A percentile compares a stretch with the other conserved stretches of the same genome.
phyloP scores from a whole-genome alignment of 2,329 filamentous ascomycete genomes.

The Penicillium hordei region DNA sequence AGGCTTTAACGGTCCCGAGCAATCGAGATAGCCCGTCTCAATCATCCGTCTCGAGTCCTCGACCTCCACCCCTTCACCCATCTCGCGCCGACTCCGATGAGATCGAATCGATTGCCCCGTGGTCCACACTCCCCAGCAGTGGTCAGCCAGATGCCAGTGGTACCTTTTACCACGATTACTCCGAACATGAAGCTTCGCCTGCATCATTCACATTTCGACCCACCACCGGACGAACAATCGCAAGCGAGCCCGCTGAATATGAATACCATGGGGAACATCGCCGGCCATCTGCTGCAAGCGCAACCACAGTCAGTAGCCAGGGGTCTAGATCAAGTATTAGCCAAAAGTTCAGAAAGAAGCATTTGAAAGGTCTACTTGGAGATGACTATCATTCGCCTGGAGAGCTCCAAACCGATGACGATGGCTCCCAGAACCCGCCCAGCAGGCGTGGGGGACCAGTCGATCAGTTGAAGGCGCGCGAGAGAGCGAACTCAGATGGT shows the following conservation, averaged over 20 bases:
- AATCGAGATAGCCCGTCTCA: slow-evolving; percentile 30
- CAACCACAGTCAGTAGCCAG: slow-evolving; percentile 81
- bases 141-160: slow-evolving; percentile 31
- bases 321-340: slow-evolving; percentile 73
- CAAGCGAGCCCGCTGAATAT: slow-evolving; percentile 62
- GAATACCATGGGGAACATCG: slow-evolving; percentile 69
- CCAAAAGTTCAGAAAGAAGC: slow-evolving; percentile 73
- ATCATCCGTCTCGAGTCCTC: slow-evolving; percentile 23
- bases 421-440: slow-evolving; percentile 53
- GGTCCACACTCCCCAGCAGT: slow-evolving; percentile 30
- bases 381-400: slow-evolving; percentile 75
- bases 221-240: slow-evolving; percentile 52
- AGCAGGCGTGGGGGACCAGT: slow-evolving; percentile 33
- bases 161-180: slow-evolving; percentile 41
- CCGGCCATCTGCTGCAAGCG: slow-evolving; percentile 83
- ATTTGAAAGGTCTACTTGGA: slow-evolving; percentile 87
- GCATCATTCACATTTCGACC: slow-evolving; percentile 69
- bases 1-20: slow-evolving; percentile 34
- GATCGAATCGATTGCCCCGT: slow-evolving; percentile 33
- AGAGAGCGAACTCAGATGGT: slow-evolving; percentile 80
- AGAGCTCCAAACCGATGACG: slow-evolving; percentile 66
- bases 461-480: slow-evolving; percentile 61
- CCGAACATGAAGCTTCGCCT: slow-evolving; percentile 52
- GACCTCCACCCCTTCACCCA: slow-evolving; percentile 24
- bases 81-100: slow-evolving; percentile 21